Evolutionary conservation across 148 eudicot species (phyloP), one percentile per base, ranked within the genome.

Genomic region (Dianthus caryophyllus): DNA sequence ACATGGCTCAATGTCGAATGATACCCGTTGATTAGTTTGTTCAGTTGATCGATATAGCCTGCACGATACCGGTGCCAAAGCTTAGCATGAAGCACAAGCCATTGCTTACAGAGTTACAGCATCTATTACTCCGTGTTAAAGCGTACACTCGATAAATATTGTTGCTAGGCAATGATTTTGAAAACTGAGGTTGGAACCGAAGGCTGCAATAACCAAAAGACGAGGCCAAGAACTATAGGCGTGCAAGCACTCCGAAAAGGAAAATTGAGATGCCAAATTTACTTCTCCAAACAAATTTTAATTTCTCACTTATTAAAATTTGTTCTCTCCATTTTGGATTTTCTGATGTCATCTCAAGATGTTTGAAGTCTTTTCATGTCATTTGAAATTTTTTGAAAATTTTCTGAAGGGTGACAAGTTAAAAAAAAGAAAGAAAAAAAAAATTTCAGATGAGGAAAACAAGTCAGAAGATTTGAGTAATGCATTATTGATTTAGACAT

Each of bases 11-110:
- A 88, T 80, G 78, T 95, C 99, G 75, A 95, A 95, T 29, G 78
- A 75, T 77, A 95, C 87, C 74, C 97, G 84, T 74, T 95, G 99
- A 68, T 95, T 95, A 64, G 99, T 95, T 67, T 76, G 80, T 73
- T 90, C 93, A 59, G 93, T 72, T 74, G 97, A 88, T 79, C 99
- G 83, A 78, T 95, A 95, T 49, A 95, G 69, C 85, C 97, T 90
- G 75, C 66, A 69, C 54, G 68, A 36, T 29, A 69, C 13, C 22
- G 57, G 55, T 22, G 25, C 26, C 66, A 58, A 3, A 50, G 22
- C 33, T 58, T 59, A 36, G 14, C 17, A 39, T 53, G 20, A 71
- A 20, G 39, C 54, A 11, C 16, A 41, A 25, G 41, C 24, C n/a
- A 57, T 18, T 44, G 25, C 58, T 39, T 74, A 68, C 17, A 52